These are phyloP conservation scores for Plasmodium reichenowi DNA, from an alignment of 169 alveolate species.

Conservation along the genomic window DNA sequence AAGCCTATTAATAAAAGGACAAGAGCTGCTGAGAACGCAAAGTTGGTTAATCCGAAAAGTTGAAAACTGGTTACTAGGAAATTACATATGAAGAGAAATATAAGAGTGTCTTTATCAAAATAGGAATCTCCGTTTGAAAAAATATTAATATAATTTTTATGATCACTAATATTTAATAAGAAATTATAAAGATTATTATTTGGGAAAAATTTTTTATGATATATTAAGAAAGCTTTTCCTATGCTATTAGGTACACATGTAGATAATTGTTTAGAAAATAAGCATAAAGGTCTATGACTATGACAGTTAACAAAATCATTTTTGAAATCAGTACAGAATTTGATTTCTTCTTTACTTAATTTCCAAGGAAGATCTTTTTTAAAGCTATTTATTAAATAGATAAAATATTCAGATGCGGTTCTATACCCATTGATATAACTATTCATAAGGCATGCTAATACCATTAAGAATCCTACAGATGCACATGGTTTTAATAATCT, in stretches of 20 bases:
- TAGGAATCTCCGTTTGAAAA: slow-evolving; percentile 40
- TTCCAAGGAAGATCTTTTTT: slow-evolving; percentile 81
- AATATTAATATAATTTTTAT: slow-evolving; percentile 11
- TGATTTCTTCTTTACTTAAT: slow-evolving; percentile 68
- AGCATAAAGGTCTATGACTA: slow-evolving; percentile 78
- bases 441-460: slow-evolving; percentile 78
- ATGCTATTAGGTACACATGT: slow-evolving; percentile 66
- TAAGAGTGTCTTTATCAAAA: slow-evolving; percentile 38
- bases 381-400: slow-evolving; percentile 79
- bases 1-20: slow-evolving; percentile 78
- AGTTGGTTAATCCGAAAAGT: slow-evolving; percentile 79
- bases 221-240: slow-evolving; percentile 69
- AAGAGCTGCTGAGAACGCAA: slow-evolving; percentile 82
- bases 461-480: slow-evolving; percentile 83
- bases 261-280: slow-evolving; percentile 52
- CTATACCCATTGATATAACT: slow-evolving; percentile 76
- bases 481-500: slow-evolving; percentile 80
- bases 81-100: slow-evolving; percentile 37
- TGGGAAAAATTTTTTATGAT: slow-evolving; percentile 61
- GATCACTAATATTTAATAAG: slow-evolving; percentile 13
- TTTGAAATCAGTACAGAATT: slow-evolving; percentile 51
- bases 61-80: slow-evolving; percentile 75
- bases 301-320: slow-evolving; percentile 52
- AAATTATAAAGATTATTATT: slow-evolving; percentile 8
- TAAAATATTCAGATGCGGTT: slow-evolving; percentile 80